Evolutionary conservation across 129 eudicot genomes (phyloP), one percentile per base, ranked within the genome.

Genomic region (Ambrosia trifida): DNA sequence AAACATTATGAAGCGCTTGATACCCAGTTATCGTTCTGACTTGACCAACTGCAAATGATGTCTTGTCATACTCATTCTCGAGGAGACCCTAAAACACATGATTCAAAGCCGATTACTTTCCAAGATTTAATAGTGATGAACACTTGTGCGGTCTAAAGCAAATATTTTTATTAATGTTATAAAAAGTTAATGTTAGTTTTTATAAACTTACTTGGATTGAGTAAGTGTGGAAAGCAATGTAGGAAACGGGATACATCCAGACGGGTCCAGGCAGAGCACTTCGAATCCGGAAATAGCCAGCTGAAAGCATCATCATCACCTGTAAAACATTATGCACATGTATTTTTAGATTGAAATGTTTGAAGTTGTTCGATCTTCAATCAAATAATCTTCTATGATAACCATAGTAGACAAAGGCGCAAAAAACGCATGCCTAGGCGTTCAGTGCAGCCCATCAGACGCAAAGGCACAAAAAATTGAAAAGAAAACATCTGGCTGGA

Each of bases 301-400:
- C 95, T 38, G 98, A 85, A 69, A 93, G 95, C 95, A 93, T 93
- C 96, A 90, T 81, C 53, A 80, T 49, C 76, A 89, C 73, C 96
- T 92, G 80, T 19, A 60, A 77, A 50, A 35, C 24, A 31, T 45
- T 36, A 67, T 28, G n/a, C 59, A 62, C 24, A 4, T 49, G 54
- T 0, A 12, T 8, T 49, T 14, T n/a, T 49, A 4, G 54, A 49
- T 49, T 4, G 5, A 47, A 47, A 11, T 3, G 5, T 14, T 10
- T 47, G 4, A 47, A 47, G 53, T 14, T 47, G 53, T 47, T 47
- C 8, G 19, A 62, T 36, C 49, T 40, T 62, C 47, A 36, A 53
- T 53, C 31, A 11, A 7, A 17, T 16, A 53, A 18, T 4, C 10
- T 7, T 16, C 17, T 17, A 7, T 53, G 31, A 53, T 17, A 53